Evolutionary conservation across 2,329 filamentous ascomycete genomes (phyloP), one percentile per base, ranked within the genome.

Genomic region (Colletotrichum noveboracense): DNA sequence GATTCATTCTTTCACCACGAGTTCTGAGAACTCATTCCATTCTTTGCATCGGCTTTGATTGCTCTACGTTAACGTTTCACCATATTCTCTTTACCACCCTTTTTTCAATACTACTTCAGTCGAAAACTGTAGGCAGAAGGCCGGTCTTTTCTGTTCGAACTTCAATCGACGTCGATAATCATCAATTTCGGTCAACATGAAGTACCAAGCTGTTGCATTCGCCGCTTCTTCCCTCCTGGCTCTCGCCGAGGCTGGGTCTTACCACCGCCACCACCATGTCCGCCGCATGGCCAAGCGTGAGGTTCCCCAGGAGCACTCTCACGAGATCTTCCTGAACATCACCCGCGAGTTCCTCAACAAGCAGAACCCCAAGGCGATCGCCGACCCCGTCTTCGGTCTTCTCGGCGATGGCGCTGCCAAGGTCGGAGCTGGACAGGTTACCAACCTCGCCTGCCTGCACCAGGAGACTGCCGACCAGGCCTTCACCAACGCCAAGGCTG

Each of bases 401-500:
- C 84, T 88, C 6, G 91, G 91, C 73, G 86, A 88, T 74, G 86
- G 84, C 8, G 88, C 90, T 3, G 90, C 88, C 85, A 5, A 80
- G 80, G 6, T 12, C 26, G 74, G 86, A 48, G 82, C 84, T 21
- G 78, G 78, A 34, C 58, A 79, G 18, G 84, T 87, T 60, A 80
- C 82, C 67, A 84, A 88, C 78, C 80, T 87, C 21, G 86, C 86
- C 80, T 88, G 86, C 72, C 78, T 88, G 69, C 86, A 88, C 80
- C 86, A 88, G 79, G 86, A 86, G 66, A 88, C 87, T 43, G 89
- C 90, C 14, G 90, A 91, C 76, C 89, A 90, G 82, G 90, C 90
- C 26, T 91, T 91, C 82, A 91, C 89, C 81, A 91, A 91, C 77
- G 89, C 90, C 36, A 91, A 91, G 81, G 88, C 81, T 0, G 85